Base-by-base conservation (phyloP, 371 early-diverging fungal genomes). In the Phascolomyces articulosus region DNA sequence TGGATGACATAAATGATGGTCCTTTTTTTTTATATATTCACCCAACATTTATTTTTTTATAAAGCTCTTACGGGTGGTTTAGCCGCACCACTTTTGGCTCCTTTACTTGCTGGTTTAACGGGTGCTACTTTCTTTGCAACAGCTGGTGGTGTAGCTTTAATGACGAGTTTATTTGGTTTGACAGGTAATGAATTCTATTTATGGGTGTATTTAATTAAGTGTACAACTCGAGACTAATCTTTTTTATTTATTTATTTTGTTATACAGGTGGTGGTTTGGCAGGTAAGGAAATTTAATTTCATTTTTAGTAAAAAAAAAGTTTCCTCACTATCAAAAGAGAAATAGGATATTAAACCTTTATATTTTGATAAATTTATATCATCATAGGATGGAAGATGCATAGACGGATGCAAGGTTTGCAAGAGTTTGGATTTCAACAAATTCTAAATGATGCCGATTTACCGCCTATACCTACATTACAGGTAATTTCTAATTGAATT, bases 81-180 rank as follows among this genome's bases (percentile, higher is more conserved):
- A 47, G 90, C 90, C 4, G 88, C 90, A 15, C 90, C 90, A 4
- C 58, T 88, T 28, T 75, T 90, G 24, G 87, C 85, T 7, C 85
- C 85, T 38, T 67, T 86, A 0, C 68, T 88, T 24, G 84, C 75
- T 13, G 82, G 74, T 62, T 69, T 86, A 23, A 87, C 85, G 10
- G 87, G 87, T 18, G 82, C 87, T 9, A 71, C 84, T 4, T 77
- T 90, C 34, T 82, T 87, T 57, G 85, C 88, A 1, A 85, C 88
- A 10, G 86, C 90, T 2, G 80, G 81, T 26, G 88, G 87, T 38
- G 78, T 88, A 16, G 86, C 85, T 4, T 67, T 90, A 3, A 77
- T 90, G 55, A 85, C 88, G 4, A 84, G 87, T 16, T 60, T 90
- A 27, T 87, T 90, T 78, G 90, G 90, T 23, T 58, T 88, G 44